phyloP scores from a whole-genome alignment of 2,329 filamentous ascomycete genomes.

The Hysterium pulicare region DNA sequence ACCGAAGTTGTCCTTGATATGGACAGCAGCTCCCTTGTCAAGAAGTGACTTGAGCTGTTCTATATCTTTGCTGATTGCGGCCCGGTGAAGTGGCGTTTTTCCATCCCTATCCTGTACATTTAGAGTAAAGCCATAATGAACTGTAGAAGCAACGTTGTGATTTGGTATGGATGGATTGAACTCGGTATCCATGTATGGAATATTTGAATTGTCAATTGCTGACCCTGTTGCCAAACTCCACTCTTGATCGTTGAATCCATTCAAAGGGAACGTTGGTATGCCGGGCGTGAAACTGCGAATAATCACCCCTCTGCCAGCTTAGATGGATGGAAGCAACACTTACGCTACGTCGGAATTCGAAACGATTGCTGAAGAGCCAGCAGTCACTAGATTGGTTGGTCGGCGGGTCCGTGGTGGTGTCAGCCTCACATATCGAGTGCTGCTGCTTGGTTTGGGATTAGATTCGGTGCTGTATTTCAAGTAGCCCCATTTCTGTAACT shows the following conservation, averaged over 20 bases:
- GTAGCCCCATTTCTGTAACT: background rate
- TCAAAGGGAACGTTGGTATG: background rate
- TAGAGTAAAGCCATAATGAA: background rate
- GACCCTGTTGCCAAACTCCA: background rate
- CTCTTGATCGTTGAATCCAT: too few species aligned
- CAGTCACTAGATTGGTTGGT: background rate
- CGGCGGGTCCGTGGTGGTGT: background rate
- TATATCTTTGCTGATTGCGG: background rate
- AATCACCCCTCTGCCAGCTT: background rate
- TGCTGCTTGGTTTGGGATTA: background rate
- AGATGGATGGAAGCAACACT: background rate
- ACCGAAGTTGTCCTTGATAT: background rate
- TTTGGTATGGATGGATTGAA: background rate
- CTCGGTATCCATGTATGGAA: background rate
- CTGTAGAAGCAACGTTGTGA: too few species aligned
- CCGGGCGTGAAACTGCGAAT: background rate
- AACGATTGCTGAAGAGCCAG: background rate
- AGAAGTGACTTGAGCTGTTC: background rate
- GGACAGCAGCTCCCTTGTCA: background rate
- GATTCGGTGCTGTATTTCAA: slow-evolving; percentile 1
- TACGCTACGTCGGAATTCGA: background rate
- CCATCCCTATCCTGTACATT: background rate
- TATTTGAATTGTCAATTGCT: background rate
- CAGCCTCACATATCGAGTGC: background rate
- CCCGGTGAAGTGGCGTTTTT: background rate